Evolutionary conservation across 257 asterid genomes (phyloP), one percentile per base, ranked within the genome.

Genomic region (Buddleja alternifolia): DNA sequence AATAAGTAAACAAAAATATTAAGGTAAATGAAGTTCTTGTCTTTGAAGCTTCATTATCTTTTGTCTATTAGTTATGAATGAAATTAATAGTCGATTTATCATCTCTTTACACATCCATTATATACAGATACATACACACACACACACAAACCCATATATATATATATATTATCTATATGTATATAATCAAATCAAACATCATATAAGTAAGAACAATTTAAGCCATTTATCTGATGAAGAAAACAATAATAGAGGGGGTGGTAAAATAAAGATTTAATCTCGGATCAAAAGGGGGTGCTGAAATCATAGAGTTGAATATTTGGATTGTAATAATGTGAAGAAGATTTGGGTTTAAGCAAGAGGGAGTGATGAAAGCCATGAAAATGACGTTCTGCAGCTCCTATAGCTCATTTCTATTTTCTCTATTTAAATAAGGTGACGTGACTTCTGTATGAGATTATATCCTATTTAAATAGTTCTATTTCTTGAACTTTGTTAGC

Each of bases 301-400:
- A 50, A 17, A 50, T 55, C 7, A 54, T 7, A 4, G 21, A 14
- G 2, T 32, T 2, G 23, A 32, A 58, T 8, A 9, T 58, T n/a
- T 50, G 10, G 25, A 17, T 15, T 3, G 39, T 34, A 39, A n/a
- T n/a, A n/a, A n/a, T n/a, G 15, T 55, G n/a, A 40, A 23, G n/a
- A 11, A 14, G 8, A 7, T 41, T 39, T 63, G 68, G 54, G 16
- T 12, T 46, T 6, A 25, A 41, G 14, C 41, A 32, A n/a, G 19
- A 40, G 58, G 8, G 53, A 32, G 32, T 25, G 42, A 25, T 42
- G 73, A 24, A 55, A 54, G 65, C 46, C 73, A 67, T 24, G 65
- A 68, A 55, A 55, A 36, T 47, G 57, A 55, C 73, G 3, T 63
- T 32, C 32, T 24, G 44, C 55, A 45, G 8, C 12, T 1, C 16